phyloP scores from a whole-genome alignment of 495 filamentous ascomycete species.

The Neurospora discreta region DNA sequence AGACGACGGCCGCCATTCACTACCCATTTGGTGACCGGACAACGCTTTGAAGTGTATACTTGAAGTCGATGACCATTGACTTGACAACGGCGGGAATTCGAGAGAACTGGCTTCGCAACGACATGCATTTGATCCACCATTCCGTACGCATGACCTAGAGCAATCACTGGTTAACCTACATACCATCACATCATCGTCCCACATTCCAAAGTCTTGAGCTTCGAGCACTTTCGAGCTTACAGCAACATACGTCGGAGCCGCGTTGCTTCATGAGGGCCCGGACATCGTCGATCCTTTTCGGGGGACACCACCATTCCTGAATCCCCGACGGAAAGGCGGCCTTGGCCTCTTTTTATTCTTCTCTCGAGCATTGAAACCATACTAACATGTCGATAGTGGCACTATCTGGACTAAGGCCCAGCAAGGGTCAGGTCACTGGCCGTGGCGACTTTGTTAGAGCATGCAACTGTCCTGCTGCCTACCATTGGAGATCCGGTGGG shows the following conservation, averaged over 20 bases:
- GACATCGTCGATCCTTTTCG: not conserved
- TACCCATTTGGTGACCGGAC: not conserved
- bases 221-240: not conserved
- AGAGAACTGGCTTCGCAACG: not conserved
- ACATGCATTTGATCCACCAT: not conserved
- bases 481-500: not conserved
- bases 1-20: not conserved
- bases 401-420: not conserved
- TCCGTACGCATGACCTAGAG: not conserved
- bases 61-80: not conserved
- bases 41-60: not conserved
- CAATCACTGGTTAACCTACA: not conserved
- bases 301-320: not conserved
- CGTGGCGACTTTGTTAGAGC: not conserved
- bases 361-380: not conserved
- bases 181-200: not conserved
- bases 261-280: not conserved
- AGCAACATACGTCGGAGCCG: not conserved
- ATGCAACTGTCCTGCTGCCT: not conserved
- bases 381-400: not conserved
- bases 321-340: not conserved
- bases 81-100: not conserved
- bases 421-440: not conserved
- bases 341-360: not conserved
- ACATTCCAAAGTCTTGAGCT: not conserved